phyloP scores from a whole-genome alignment of 2,329 filamentous ascomycete species.

The Fusarium continuum region DNA sequence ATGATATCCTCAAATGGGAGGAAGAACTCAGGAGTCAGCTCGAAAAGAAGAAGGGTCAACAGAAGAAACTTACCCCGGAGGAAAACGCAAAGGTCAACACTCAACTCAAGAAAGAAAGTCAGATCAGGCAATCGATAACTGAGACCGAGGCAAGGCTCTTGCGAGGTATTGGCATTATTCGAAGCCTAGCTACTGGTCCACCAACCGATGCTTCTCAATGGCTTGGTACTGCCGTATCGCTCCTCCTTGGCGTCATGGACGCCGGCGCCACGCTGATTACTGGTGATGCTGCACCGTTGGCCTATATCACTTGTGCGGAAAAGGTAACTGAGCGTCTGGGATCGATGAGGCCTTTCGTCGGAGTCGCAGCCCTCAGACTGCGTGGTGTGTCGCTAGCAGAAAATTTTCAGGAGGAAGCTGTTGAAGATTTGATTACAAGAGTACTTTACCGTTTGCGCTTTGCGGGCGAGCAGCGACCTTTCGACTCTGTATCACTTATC shows the following conservation, averaged over 20 bases:
- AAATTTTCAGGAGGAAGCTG: conserved; percentile 78
- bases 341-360: conserved; percentile 81
- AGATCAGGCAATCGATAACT: conserved; percentile 78
- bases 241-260: conserved; percentile 77
- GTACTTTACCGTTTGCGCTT: conserved; percentile 92
- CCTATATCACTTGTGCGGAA: conserved; percentile 82
- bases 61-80: conserved; percentile 89
- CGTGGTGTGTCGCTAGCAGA: conserved; percentile 78
- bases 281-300: conserved; percentile 78
- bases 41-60: conserved; percentile 90
- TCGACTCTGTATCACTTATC: conserved; percentile 86
- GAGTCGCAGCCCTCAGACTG: conserved; percentile 84
- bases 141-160: conserved; percentile 75
- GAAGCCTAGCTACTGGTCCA: conserved; percentile 82
- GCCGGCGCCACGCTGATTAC: conserved; percentile 84
- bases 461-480: conserved; percentile 90
- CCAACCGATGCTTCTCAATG: conserved; percentile 89
- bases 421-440: conserved; percentile 85
- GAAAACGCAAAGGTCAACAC: conserved; percentile 91
- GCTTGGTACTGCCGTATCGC: conserved; percentile 83
- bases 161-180: conserved; percentile 87
- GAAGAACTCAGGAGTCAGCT: conserved; percentile 87
- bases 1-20: conserved; percentile 97
- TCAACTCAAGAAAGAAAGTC: conserved; percentile 86
- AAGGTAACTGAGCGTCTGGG: conserved; percentile 80